Evolutionary conservation across 176 grass and related monocot species (phyloP), one percentile per base, ranked within the genome.

Genomic region (Zoysia pacifica): DNA sequence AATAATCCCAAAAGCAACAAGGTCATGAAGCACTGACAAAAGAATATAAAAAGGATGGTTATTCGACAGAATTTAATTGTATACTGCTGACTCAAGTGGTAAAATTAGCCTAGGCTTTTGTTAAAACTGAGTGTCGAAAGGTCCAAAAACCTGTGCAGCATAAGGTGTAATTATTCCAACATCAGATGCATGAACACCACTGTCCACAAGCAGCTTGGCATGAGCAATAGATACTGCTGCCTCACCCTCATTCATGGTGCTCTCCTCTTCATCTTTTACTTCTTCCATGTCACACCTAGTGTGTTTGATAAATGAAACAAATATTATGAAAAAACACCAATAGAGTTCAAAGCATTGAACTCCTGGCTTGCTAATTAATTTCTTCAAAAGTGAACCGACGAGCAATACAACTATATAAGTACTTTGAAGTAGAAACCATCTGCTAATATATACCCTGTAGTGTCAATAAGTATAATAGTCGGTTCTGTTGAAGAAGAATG

Each of bases 101-200:
- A 67, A 79, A 55, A 52, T 35, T 14, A 11, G 20, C 44, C 42
- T 20, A 73, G 16, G 16, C n/a, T 65, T 50, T 42, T 35, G 35
- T 70, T 76, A 47, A 93, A 55, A 69, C 16, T 9, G 51, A 56
- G 51, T 74, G 69, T 11, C 5, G 49, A 74, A 81, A 35, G 13
- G 74, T 54, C 62, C 46, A 46, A 72, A 84, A 85, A 97, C 91
- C 95, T 94, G 95, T 73, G 95, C 95, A 91, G 90, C 47, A 84
- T 98, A 98, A 42, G 95, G 92, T 2, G 92, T 93, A 71, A 94
- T 98, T 74, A 98, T 98, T 89, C 95, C 95, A 78, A 98, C 91
- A 89, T 98, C 92, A 76, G 84, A 89, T 82, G 95, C 88, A 79
- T 56, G 60, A 65, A 94, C 90, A 56, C 95, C 92, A 69, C 87